Conservation (phyloP, 805 yeast genomes). For the Ogataea glucozyma region DNA sequence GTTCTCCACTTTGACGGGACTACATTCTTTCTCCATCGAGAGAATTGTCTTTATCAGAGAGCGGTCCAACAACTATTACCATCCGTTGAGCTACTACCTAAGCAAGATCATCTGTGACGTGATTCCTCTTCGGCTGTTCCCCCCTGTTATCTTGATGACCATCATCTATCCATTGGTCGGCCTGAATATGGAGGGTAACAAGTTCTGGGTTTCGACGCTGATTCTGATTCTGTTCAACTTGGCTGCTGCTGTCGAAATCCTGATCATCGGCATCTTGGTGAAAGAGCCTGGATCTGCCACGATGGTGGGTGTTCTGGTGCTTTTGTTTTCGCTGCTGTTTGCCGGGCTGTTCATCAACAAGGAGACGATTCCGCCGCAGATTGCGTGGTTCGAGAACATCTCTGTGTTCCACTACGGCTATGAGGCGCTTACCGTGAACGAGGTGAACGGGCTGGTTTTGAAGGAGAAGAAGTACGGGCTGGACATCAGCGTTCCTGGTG, state of each 20-base stretch:
- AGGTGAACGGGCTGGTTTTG: slow-evolving; percentile 81
- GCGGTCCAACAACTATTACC: slow-evolving; percentile 91
- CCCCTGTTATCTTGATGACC: slow-evolving; percentile 78
- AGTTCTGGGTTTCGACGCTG: slow-evolving; percentile 65
- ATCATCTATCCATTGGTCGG: slow-evolving; percentile 92
- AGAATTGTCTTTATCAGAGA: slow-evolving; percentile 89
- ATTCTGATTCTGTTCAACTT: slow-evolving; percentile 82
- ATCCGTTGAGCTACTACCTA: slow-evolving; percentile 79
- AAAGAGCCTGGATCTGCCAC: slow-evolving; percentile 93
- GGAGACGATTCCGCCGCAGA: slow-evolving; percentile 48
- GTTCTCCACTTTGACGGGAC: slow-evolving; percentile 87
- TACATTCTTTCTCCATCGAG: slow-evolving; percentile 86
- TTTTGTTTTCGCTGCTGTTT: slow-evolving; percentile 83
- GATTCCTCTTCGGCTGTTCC: slow-evolving; percentile 88
- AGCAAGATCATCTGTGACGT: slow-evolving; percentile 90
- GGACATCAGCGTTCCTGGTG: slow-evolving; percentile 96
- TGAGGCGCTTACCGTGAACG: slow-evolving; percentile 89
- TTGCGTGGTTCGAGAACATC: slow-evolving; percentile 76
- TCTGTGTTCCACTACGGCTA: slow-evolving; percentile 96
- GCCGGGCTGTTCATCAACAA: slow-evolving; percentile 94
- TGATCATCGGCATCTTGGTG: slow-evolving; percentile 83
- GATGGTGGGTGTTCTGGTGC: slow-evolving; percentile 77
- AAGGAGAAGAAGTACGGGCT: slow-evolving; percentile 90
- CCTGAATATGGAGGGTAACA: slow-evolving; percentile 71
- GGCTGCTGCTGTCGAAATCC: slow-evolving; percentile 79